Base-by-base conservation (phyloP, 2,329 filamentous ascomycete species). In the Aspergillus candidus region DNA sequence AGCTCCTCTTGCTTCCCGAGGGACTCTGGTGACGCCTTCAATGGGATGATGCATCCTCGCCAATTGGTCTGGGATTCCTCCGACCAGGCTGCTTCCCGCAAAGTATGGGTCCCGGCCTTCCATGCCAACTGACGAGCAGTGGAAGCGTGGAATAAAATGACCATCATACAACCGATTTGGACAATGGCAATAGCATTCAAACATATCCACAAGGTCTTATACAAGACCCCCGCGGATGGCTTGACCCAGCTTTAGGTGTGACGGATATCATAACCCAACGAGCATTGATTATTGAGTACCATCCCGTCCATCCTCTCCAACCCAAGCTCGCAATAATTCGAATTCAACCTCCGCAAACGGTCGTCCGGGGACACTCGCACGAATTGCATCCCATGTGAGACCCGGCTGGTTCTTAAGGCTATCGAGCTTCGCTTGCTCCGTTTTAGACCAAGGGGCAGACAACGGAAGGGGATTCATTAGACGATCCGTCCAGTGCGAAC, bases 321-420 rank as follows among this genome's bases (percentile, higher is more conserved):
- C 57, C 60, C 61, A 67, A 17, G 59, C 50, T 41, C 55, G 53
- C 44, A 68, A 47, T 41, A 66, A 43, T 39, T 66, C 57, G 45
- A 60, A 61, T 41, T 68, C 63, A 27, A 65, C 53, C 40, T 65
- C 63, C 14, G 53, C 45, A 35, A 51, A 50, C 12, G 59, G 55
- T 15, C 63, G 58, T 27, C 53, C 50, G 6, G 59, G 60, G n/a
- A 68, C 43, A n/a, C 48, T 44, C 13, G 44, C 41, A 34, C 53
- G 54, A 29, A 67, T 56, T 14, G 49, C 50, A 45, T 46, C 14
- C 65, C 65, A 67, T 32, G 53, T 54, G n/a, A 66, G 49, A 39
- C 54, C 60, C 12, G 49, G 42, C 40, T 56, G 43, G 38, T 57
- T 50, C 46, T 57, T 58, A 3, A 67, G 44, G 5, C 38, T 35